Base-by-base conservation (phyloP, 2,329 filamentous ascomycete genomes). In the Chalara sp. region DNA sequence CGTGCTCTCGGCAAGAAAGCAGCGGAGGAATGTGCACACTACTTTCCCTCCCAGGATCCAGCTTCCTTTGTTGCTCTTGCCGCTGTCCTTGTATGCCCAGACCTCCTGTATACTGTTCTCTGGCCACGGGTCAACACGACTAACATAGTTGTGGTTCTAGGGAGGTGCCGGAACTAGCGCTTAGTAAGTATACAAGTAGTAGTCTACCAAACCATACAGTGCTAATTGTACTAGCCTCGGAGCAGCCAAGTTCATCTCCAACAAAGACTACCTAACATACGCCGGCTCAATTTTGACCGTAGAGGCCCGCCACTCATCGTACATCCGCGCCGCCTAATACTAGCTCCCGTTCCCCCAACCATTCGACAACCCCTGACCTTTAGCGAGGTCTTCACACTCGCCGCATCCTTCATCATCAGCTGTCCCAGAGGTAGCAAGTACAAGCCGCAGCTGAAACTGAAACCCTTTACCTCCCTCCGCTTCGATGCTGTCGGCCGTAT, bases 231-330 rank as follows among this genome's bases (percentile, higher is more conserved):
- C 78, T 13, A 83, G 82, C 67, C 74, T 86, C 42, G 80, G 80
- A 46, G 82, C 81, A 21, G 81, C 81, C 6, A 73, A 75, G 13
- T 69, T 72, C 53, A 81, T 80, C 55, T 72, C 76, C 55, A 73
- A 75, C 63, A 75, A 78, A 56, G 68, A 70, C 29, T 82, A 83
- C 66, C 68, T 86, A 40, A 77, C 76, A 1, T 76, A 75, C 4
- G 82, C 81, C 1, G 81, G 76, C 21, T 76, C 76, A 50, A 80
- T 87, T 60, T 70, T 86, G 40, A 79, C 79, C 31, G 76, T 84
- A 48, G 82, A 86, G 61, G 75, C 82, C 29, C 76, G 83, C 8
- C 82, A 86, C 68, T 76, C 76, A 1, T 70, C 83, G 3, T 83
- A 81, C 68, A 68, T 84, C 55, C 78, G 82, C 47, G 64, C 68